Conservation (phyloP, 2,329 filamentous ascomycete genomes). For the Lachnellula subtilissima region DNA sequence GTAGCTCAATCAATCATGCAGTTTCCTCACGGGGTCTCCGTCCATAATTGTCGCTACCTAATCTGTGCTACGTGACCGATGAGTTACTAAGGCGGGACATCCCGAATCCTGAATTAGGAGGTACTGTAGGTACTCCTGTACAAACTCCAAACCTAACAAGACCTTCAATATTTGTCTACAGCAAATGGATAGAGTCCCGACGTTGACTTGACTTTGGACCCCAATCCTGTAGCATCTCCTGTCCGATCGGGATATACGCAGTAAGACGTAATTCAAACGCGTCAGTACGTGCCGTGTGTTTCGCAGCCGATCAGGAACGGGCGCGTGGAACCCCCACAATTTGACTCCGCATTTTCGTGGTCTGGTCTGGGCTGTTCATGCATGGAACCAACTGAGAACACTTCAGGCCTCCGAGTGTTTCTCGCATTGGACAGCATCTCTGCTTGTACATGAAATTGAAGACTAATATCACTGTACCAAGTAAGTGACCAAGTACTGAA, state of each 20-base stretch:
- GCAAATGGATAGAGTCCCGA: too few species aligned
- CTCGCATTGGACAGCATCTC: background rate
- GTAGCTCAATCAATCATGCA: constrained; percentile 11
- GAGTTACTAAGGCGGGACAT: background rate
- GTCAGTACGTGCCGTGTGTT: background rate
- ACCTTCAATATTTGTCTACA: too few species aligned
- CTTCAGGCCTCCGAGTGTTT: background rate
- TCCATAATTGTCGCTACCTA: background rate
- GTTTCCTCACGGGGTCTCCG: background rate
- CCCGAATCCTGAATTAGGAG: background rate
- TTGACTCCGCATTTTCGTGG: constrained; percentile 10
- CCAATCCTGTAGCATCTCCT: background rate
- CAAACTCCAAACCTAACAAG: too few species aligned
- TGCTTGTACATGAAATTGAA: background rate
- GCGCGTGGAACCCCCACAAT: constrained; percentile 8
- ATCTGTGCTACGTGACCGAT: background rate
- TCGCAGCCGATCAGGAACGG: background rate
- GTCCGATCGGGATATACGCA: background rate
- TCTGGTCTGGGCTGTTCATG: background rate
- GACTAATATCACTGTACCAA: too few species aligned
- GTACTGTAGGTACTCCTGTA: too few species aligned
- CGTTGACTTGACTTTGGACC: background rate
- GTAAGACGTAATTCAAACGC: background rate
- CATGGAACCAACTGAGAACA: background rate
- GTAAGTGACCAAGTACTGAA: too few species aligned